Evolutionary conservation across 352 stramenopile species (phyloP), one percentile per base, ranked within the genome.

Genomic region (Elongisporangium prolatum): DNA sequence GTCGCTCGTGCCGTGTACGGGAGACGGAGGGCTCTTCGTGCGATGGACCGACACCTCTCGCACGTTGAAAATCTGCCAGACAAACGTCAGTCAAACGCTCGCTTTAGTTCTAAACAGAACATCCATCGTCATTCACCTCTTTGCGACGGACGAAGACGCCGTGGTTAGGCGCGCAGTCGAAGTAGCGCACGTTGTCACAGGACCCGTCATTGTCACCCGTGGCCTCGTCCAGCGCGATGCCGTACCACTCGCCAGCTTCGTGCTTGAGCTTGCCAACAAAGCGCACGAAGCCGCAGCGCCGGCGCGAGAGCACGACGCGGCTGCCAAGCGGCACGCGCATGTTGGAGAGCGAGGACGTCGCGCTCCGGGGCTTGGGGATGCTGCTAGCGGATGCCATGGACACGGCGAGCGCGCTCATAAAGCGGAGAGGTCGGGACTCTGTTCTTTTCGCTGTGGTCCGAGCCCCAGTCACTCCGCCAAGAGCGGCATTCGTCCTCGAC

Each of bases 81-180:
- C 3, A 8, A 16, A n/a, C 44, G 11, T 50, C 44, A 50, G 44
- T 50, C 17, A 18, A 57, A 11, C 25, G 44, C 18, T 20, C 7
- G 17, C 4, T 49, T 20, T 51, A 4, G 20, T 9, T 10, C n/a
- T 9, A 51, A 6, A 51, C 4, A 51, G 20, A 51, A 3, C 20
- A 6, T 3, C 47, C n/a, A 4, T 51, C 3, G n/a, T 9, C 59
- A 25, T 17, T n/a, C 17, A 67, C 67, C 59, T 82, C 79, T 57
- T 89, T 89, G 34, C 79, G 79, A 8, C 79, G 72, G 25, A 89
- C 79, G 50, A 86, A 89, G 9, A 84, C 51, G 34, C 77, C 79
- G 59, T 87, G 73, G 61, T 74, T 70, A 16, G 69, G 25, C 20
- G 73, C 54, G 28, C 79, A 88, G 13, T 75, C 61, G 38, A 89